These are phyloP conservation scores for Ganoderma sp. DNA, from an alignment of 1,284 basidiomycete species.

Conservation along the genomic window DNA sequence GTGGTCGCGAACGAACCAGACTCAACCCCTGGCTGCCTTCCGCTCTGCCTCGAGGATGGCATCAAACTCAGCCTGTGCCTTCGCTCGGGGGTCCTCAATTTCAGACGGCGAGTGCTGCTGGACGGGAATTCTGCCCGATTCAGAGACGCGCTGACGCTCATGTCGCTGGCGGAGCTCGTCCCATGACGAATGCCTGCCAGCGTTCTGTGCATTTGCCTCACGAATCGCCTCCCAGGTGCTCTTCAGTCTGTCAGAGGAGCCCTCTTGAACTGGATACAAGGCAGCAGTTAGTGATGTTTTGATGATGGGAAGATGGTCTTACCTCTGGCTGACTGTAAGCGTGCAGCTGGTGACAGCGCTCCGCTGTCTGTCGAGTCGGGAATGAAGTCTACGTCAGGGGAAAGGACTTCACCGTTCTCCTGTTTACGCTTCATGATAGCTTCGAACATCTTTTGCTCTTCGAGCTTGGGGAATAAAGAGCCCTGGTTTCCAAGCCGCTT, in stretches of 20 bases:
- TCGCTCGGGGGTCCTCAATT: slow-evolving; percentile 44
- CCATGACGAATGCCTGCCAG: slow-evolving; percentile 62
- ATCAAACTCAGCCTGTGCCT: slow-evolving; percentile 63
- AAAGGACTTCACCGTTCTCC: slow-evolving; percentile 26
- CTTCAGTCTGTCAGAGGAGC: slow-evolving; percentile 25
- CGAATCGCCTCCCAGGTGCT: slow-evolving; percentile 72
- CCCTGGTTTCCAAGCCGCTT: slow-evolving; percentile 23
- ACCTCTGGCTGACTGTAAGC: slow-evolving; percentile 1
- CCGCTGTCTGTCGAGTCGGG: slow-evolving; percentile 17
- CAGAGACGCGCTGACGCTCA: slow-evolving; percentile 46
- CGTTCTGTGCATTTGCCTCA: slow-evolving; percentile 51
- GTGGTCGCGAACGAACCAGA: neutral
- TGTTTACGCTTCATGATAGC: slow-evolving; percentile 25
- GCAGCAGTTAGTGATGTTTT: slow-evolving; percentile 3
- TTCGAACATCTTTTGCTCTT: slow-evolving; percentile 22
- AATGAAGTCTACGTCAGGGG: slow-evolving; percentile 20
- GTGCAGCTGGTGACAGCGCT: slow-evolving; percentile 1
- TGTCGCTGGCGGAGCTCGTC: slow-evolving; percentile 67
- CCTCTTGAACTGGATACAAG: slow-evolving; percentile 12
- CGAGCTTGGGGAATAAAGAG: slow-evolving; percentile 23
- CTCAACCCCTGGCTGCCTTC: slow-evolving; percentile 38
- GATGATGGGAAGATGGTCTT: neutral
- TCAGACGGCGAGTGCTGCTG: slow-evolving; percentile 23
- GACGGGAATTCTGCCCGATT: slow-evolving; percentile 8
- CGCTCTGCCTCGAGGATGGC: slow-evolving; percentile 64